phyloP scores from a whole-genome alignment of 306 rosid genomes.

The Vigna mungo region DNA sequence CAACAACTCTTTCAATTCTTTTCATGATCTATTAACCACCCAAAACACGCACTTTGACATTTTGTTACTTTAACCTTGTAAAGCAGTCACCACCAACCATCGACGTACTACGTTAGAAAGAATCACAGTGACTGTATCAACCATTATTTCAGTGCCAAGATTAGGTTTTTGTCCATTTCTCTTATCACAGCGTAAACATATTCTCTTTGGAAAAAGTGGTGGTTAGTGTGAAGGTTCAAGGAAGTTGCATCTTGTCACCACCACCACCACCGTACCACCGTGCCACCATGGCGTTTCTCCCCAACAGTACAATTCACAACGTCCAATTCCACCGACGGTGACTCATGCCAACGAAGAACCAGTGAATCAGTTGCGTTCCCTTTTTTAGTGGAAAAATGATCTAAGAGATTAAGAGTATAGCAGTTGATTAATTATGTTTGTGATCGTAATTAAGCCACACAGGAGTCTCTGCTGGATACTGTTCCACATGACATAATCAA shows the following conservation, averaged over 20 bases:
- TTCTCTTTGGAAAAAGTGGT: background rate
- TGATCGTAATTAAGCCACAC: conserved; percentile 28
- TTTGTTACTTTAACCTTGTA: background rate
- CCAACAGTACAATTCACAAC: background rate
- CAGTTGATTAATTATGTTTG: background rate
- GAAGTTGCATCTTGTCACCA: conserved; percentile 26
- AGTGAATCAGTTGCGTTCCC: conserved; percentile 37
- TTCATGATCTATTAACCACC: no score
- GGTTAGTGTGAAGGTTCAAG: conserved; percentile 31
- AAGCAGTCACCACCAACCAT: background rate
- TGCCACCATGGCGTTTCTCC: background rate
- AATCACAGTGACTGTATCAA: background rate
- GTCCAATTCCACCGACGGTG: conserved; percentile 44
- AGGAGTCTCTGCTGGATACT: background rate
- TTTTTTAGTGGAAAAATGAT: background rate
- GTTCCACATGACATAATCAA: conserved; percentile 14
- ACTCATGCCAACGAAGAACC: conserved; percentile 9
- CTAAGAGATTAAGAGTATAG: background rate
- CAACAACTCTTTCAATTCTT: no score
- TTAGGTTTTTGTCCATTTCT: background rate
- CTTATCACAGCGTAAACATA: background rate
- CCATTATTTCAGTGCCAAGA: background rate
- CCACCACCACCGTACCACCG: background rate
- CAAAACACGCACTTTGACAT: background rate
- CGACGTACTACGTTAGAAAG: background rate